phyloP scores from a whole-genome alignment of 306 rosid species.

The Leucaena leucocephala region DNA sequence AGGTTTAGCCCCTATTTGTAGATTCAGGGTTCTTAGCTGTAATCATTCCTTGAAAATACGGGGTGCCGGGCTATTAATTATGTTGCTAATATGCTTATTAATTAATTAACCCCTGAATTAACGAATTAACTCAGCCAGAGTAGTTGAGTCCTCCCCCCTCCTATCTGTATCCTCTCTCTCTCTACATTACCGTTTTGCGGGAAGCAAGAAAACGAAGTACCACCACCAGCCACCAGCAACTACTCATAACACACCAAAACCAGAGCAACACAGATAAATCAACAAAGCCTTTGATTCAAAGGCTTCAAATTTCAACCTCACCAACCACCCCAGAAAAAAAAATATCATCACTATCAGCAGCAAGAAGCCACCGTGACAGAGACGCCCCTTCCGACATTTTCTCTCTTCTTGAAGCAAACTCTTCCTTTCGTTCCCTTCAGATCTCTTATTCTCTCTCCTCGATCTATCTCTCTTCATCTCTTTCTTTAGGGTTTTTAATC shows the following conservation, averaged over 20 bases:
- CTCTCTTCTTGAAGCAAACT: conserved; percentile 80
- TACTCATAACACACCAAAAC: background rate
- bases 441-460: conserved; percentile 39
- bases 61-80: background rate
- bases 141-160: background rate
- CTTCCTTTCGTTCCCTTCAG: conserved; percentile 28
- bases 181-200: background rate
- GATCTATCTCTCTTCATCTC: conserved; percentile 23
- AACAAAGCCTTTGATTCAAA: background rate
- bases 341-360: conserved; percentile 16
- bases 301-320: conserved; percentile 22
- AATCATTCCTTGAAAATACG: background rate
- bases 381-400: conserved; percentile 82
- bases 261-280: background rate
- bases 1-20: no score
- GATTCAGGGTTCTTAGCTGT: no score
- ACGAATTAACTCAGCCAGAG: background rate
- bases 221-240: background rate
- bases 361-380: conserved; percentile 46
- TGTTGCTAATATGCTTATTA: background rate
- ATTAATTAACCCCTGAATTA: background rate
- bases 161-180: background rate
- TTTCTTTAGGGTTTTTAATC: conserved; percentile 47
- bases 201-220: background rate
- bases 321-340: conserved; percentile 2